A percentile compares a stretch with the other conserved stretches of the same genome.
Evolutionary conservation across 768 basidiomycete genomes (phyloP).

Genomic region (Gymnopilus dilepis): DNA sequence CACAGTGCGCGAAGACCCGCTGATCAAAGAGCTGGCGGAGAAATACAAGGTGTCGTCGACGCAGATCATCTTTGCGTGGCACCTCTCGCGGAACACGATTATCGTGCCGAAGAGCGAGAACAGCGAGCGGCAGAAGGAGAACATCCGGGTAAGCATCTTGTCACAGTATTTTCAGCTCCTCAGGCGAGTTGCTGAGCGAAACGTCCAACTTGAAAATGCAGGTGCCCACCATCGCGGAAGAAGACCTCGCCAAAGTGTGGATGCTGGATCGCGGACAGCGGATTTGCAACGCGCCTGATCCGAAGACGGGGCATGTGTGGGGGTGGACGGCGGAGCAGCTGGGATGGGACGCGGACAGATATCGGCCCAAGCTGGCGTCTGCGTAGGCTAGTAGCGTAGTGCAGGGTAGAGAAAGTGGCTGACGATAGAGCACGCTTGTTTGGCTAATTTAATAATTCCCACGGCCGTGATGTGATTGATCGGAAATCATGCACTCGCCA

Average conservation of each 20-base stretch:
- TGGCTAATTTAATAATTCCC: slow-evolving; percentile 1
- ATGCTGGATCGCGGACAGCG: slow-evolving; percentile 47
- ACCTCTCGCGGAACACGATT: slow-evolving; percentile 47
- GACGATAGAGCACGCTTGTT: no score
- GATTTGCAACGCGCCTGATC: slow-evolving; percentile 44
- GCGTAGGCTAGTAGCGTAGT: no score
- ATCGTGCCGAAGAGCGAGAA: slow-evolving; percentile 55
- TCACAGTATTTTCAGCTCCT: no score
- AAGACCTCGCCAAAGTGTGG: slow-evolving; percentile 51
- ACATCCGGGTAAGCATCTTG: not conserved
- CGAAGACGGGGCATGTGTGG: slow-evolving; percentile 36
- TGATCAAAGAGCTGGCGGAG: slow-evolving; percentile 47
- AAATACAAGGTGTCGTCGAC: slow-evolving; percentile 52
- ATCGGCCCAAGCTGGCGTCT: not conserved
- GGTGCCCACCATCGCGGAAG: slow-evolving; percentile 29
- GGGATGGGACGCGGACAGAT: slow-evolving; percentile 37
- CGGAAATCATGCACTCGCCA: not conserved
- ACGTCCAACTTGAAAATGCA: slow-evolving; percentile 8
- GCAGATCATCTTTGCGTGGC: slow-evolving; percentile 59
- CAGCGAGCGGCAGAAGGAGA: slow-evolving; percentile 40
- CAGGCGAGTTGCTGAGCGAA: no score
- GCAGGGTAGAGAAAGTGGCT: not conserved
- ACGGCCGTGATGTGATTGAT: not conserved
- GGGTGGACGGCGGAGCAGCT: slow-evolving; percentile 45
- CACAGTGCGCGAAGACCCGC: slow-evolving; percentile 50